Conservation (phyloP, 306 rosid genomes). For the Prunus persica region DNA sequence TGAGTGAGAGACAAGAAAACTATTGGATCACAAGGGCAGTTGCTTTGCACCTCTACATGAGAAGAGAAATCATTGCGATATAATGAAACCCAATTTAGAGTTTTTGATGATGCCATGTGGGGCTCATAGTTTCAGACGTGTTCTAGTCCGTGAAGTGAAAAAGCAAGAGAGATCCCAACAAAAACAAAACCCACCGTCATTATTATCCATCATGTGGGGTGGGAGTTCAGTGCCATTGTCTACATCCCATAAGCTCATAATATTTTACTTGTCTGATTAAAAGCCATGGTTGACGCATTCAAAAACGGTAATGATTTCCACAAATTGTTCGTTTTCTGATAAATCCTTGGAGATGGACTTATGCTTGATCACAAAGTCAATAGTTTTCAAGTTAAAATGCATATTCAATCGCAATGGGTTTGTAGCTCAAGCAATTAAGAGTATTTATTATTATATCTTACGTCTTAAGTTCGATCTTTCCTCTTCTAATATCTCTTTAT, state of each 20-base stretch:
- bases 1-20: conserved; percentile 15
- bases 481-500: too few relatives aligned
- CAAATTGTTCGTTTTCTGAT: background rate
- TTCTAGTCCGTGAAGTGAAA: background rate
- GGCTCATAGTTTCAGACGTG: background rate
- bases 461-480: fast-evolving
- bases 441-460: too few relatives aligned
- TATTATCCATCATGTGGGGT: background rate
- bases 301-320: background rate
- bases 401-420: fast-evolving
- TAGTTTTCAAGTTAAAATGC: too few relatives aligned
- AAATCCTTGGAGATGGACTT: too few relatives aligned
- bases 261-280: conserved; percentile 4
- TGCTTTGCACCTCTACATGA: background rate
- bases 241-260: background rate
- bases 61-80: background rate
- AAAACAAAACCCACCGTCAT: conserved; percentile 3
- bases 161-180: background rate
- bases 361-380: background rate
- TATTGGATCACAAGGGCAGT: background rate
- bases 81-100: background rate
- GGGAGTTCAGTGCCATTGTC: background rate
- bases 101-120: background rate
- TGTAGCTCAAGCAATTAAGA: too few relatives aligned
- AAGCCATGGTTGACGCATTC: background rate